A percentile compares a stretch with the other conserved stretches of the same genome.
Evolutionary conservation across 164 flowering plant genomes (phyloP).

Genomic region (Aristolochia californica): DNA sequence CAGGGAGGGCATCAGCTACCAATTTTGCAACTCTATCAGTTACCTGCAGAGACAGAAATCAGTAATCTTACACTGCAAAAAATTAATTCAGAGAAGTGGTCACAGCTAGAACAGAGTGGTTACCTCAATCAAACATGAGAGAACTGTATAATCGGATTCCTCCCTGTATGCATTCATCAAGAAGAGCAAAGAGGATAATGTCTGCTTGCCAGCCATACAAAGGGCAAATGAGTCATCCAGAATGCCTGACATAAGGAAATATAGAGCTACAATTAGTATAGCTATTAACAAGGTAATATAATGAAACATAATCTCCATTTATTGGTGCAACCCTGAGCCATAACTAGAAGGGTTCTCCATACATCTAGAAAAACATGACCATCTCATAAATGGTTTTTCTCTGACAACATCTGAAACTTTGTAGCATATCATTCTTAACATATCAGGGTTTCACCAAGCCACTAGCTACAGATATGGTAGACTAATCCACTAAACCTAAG

Average conservation of each 20-base stretch:
- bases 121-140: slow-evolving; percentile 75
- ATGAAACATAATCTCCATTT: too few relatives aligned
- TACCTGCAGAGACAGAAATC: slow-evolving; percentile 34
- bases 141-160: slow-evolving; percentile 77
- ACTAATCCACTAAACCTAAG: background rate
- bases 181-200: slow-evolving; percentile 66
- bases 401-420: background rate
- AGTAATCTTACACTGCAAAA: slow-evolving; percentile 1
- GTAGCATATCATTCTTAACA: background rate
- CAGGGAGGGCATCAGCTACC: slow-evolving; percentile 73
- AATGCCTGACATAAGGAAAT: slow-evolving; percentile 40
- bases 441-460: too few relatives aligned
- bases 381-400: too few relatives aligned
- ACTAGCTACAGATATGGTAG: too few relatives aligned
- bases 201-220: slow-evolving; percentile 63
- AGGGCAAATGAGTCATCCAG: slow-evolving; percentile 88
- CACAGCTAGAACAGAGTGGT: slow-evolving; percentile 9
- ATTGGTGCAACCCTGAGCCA: too few relatives aligned
- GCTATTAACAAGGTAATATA: too few relatives aligned
- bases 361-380: background rate
- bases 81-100: background rate
- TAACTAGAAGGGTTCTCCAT: background rate
- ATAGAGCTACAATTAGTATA: background rate
- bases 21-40: slow-evolving; percentile 51
- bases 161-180: slow-evolving; percentile 77